These are phyloP conservation scores for Aspergillus unguis DNA, from an alignment of 2,329 filamentous ascomycete species.

Conservation along the genomic window DNA sequence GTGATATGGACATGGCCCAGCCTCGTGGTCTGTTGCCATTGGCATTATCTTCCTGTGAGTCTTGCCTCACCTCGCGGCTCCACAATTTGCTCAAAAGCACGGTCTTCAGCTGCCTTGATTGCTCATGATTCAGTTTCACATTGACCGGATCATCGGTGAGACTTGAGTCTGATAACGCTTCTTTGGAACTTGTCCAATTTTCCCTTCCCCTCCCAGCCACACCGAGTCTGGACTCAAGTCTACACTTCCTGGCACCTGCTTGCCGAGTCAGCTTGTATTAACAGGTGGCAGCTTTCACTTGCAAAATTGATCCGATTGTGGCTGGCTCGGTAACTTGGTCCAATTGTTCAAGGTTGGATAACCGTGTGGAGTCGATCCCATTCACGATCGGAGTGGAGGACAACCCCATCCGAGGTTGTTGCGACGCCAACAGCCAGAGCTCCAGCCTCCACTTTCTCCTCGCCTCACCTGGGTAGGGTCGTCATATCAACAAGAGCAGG, in stretches of 20 bases:
- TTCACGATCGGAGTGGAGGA: conserved; percentile 16
- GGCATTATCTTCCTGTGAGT: conserved; percentile 5
- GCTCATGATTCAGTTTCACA: neutral
- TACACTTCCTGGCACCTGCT: neutral
- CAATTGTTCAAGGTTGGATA: neutral
- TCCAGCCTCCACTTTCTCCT: neutral
- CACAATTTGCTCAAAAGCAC: neutral
- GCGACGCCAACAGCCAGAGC: conserved; percentile 9
- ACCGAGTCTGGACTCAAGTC: neutral
- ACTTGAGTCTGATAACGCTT: neutral
- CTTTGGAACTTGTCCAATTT: conserved; percentile 1
- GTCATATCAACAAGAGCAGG: neutral
- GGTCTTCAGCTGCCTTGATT: neutral
- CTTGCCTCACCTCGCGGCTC: conserved; percentile 7
- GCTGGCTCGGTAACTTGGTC: conserved; percentile 5
- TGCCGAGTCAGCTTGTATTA: neutral
- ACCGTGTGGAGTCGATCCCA: conserved; percentile 14
- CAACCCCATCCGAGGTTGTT: conserved; percentile 15
- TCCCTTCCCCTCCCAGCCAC: neutral
- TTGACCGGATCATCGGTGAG: neutral
- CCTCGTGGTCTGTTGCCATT: conserved; percentile 18
- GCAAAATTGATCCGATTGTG: neutral
- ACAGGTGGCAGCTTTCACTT: too few relatives aligned
- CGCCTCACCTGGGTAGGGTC: neutral
- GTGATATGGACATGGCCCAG: neutral